Percentiles rank a stretch among this genome's conserved stretches.
Evolutionary conservation across 2,329 filamentous ascomycete genomes (phyloP).

Genomic region (Diaporthe citrichinensis): DNA sequence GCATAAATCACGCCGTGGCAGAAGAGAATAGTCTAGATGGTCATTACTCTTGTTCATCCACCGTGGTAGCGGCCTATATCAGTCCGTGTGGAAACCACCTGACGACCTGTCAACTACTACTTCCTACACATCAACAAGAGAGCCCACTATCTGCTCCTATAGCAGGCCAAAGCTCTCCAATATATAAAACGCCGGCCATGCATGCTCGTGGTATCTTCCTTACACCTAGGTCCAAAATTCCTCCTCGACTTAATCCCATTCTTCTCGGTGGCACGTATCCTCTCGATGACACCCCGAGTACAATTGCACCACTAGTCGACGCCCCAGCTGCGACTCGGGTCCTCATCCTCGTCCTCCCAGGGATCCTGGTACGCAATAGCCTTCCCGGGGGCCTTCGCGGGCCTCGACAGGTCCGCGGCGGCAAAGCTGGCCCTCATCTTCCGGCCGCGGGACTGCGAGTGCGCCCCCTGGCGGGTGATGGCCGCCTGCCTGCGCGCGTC

Average conservation of each 20-base stretch:
- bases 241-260: no score
- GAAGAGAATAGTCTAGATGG: background rate
- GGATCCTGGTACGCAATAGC: constrained; percentile 41
- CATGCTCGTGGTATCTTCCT: constrained; percentile 15
- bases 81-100: background rate
- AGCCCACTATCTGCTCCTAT: background rate
- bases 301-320: constrained; percentile 49
- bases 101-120: background rate
- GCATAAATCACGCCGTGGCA: background rate
- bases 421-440: constrained; percentile 37
- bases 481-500: constrained; percentile 32
- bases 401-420: constrained; percentile 42
- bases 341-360: constrained; percentile 43
- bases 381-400: constrained; percentile 27
- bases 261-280: no score
- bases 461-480: background rate
- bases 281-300: background rate
- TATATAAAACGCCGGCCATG: constrained; percentile 9
- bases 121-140: background rate
- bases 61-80: background rate
- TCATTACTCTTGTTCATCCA: background rate
- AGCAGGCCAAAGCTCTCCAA: background rate
- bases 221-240: background rate
- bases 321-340: constrained; percentile 50
- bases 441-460: constrained; percentile 8